Base-by-base conservation (phyloP, 177 flowering plant species). In the Tripterygium wilfordii region DNA sequence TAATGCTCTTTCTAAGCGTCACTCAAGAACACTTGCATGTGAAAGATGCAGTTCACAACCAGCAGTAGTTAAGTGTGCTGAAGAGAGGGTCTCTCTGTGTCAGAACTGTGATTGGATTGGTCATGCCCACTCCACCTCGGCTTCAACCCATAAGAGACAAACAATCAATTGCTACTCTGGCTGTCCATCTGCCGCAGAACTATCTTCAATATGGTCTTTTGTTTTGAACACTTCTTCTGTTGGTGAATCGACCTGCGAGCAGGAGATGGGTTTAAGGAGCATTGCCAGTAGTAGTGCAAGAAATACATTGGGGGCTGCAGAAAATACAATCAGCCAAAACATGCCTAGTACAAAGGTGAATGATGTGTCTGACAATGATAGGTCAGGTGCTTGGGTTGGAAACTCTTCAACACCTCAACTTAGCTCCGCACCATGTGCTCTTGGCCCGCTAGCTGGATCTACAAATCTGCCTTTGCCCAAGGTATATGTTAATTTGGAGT, bases 1-100 rank as follows among this genome's bases (percentile, higher is more conserved):
- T 10, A 94, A 94, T 68, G 83, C 92, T 28, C 80, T 94, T 26
- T 82, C 99, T 14, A 70, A 51, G 62, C 97, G 99, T 19, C 99
- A 94, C 48, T 69, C 95, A 0, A 71, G 99, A 47, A 83, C 97
- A 30, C 80, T 94, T 28, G 24, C 83, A 15, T 94, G 99, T 68
- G 90, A 94, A 43, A 78, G 82, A 67, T 94, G 99, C 67, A 73
- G 74, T 54, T 61, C 81, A 13, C 90, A 94, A 43, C 85, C 97
- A 45, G 95, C 97, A 10, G 20, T 57, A n/a, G 75, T 80, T 46
- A 71, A 96, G 45, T 89, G 96, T 57, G 38, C 69, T 2, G 95
- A 87, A 50, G 96, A 89, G 66, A 78, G 53, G 41, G 33, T 71
- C 13, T 85, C 96, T 10, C 87, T 94, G 24, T 94, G 99, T 68